These are phyloP conservation scores for Amanita phalloides DNA, from an alignment of 768 basidiomycete genomes.

Conservation along the genomic window DNA sequence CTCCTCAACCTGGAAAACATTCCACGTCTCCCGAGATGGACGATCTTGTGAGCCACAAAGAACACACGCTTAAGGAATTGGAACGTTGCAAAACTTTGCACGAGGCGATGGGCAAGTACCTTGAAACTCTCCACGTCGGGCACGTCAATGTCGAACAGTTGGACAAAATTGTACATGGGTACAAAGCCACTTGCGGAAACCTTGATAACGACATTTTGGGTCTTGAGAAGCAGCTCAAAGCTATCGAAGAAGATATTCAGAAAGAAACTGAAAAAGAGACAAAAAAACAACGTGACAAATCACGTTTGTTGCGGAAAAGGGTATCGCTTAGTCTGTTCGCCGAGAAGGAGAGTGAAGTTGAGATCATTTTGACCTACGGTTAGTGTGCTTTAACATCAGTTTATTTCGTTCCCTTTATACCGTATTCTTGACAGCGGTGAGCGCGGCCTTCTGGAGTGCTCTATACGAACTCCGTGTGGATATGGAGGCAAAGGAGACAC, in stretches of 20 bases:
- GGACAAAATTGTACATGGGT: slow-evolving; percentile 18
- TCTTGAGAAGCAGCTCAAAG: slow-evolving; percentile 17
- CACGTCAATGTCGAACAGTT: slow-evolving; percentile 14
- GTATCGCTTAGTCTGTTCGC: slow-evolving; percentile 26
- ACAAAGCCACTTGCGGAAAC: slow-evolving; percentile 20
- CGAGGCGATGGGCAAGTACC: slow-evolving; percentile 21
- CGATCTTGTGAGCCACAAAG: slow-evolving; percentile 15
- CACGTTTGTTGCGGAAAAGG: slow-evolving; percentile 16
- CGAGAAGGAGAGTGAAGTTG: slow-evolving; percentile 22
- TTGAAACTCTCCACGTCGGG: slow-evolving; percentile 22
- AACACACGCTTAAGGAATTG: slow-evolving; percentile 18
- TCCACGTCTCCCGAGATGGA: slow-evolving; percentile 17
- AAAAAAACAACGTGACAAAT: slow-evolving; percentile 11
- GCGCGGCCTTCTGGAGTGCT: slow-evolving; percentile 8
- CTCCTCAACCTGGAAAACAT: slow-evolving; percentile 9
- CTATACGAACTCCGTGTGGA: too few relatives aligned
- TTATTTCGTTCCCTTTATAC: slow-evolving; percentile 7
- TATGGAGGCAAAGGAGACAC: slow-evolving; percentile 8
- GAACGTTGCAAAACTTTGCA: slow-evolving; percentile 15
- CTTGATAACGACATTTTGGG: slow-evolving; percentile 21
- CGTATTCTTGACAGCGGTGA: slow-evolving; percentile 10
- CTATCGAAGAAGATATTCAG: slow-evolving; percentile 14
- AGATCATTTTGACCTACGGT: slow-evolving; percentile 30
- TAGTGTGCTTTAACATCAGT: slow-evolving; percentile 1
- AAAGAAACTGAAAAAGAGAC: slow-evolving; percentile 12